Evolutionary conservation across 495 filamentous ascomycete species (phyloP).

Genomic region (Sabuloglossum arenarium): DNA sequence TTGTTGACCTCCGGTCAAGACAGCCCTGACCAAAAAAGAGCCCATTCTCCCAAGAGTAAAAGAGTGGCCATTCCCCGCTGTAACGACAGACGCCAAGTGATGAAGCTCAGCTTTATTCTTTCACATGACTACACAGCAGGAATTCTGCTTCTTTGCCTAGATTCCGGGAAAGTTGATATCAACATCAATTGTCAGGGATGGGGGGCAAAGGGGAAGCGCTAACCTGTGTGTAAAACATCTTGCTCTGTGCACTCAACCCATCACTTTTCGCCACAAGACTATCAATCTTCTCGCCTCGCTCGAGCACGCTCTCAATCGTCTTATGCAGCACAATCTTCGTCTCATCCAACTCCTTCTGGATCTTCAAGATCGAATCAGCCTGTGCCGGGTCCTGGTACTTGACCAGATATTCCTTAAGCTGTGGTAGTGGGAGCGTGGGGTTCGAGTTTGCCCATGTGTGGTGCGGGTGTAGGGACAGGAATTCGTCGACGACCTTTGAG

Average conservation of each 20-base stretch:
- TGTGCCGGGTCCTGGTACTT: slow-evolving; percentile 81
- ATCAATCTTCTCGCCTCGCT: slow-evolving; percentile 83
- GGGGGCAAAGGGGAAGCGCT: not conserved
- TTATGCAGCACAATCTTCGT: slow-evolving; percentile 96
- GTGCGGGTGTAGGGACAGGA: slow-evolving; percentile 59
- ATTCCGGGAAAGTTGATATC: slow-evolving; percentile 1
- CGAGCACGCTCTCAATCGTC: slow-evolving; percentile 78
- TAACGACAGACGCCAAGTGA: not conserved
- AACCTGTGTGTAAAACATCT: slow-evolving; percentile 86
- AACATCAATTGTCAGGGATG: not conserved
- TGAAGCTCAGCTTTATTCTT: not conserved
- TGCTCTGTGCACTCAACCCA: slow-evolving; percentile 68
- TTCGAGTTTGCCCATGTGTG: slow-evolving; percentile 35
- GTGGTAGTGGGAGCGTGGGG: slow-evolving; percentile 36
- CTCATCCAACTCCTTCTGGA: slow-evolving; percentile 92
- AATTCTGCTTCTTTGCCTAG: slow-evolving; percentile 90
- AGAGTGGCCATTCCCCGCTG: not conserved
- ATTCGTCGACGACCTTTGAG: slow-evolving; percentile 83
- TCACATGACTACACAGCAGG: slow-evolving; percentile 74
- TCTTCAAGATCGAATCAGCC: slow-evolving; percentile 82
- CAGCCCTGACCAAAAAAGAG: not conserved
- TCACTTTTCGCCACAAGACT: slow-evolving; percentile 75
- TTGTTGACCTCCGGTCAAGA: no score
- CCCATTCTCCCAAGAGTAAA: not conserved
- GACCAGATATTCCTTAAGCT: slow-evolving; percentile 61